phyloP scores from a whole-genome alignment of 2,329 filamentous ascomycete genomes.

The Monosporascus sp. region DNA sequence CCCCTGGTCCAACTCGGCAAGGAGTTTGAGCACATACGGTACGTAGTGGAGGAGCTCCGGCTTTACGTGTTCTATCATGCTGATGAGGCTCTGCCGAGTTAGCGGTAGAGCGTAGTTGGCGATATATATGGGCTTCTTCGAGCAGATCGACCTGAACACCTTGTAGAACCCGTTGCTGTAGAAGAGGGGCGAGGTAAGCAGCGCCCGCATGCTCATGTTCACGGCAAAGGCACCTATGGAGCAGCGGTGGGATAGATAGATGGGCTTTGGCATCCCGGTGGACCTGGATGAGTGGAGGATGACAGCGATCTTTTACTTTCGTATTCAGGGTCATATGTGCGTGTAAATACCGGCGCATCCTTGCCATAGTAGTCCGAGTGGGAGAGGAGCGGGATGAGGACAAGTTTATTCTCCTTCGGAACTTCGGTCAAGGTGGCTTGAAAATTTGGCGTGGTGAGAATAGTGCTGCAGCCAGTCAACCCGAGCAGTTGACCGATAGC shows the following conservation, averaged over 20 bases:
- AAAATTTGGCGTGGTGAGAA: neutral
- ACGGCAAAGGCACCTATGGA: constrained; percentile 40
- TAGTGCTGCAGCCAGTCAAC: neutral
- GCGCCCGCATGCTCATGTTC: constrained; percentile 36
- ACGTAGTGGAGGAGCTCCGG: constrained; percentile 50
- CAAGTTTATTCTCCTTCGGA: neutral
- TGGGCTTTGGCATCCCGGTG: constrained; percentile 52
- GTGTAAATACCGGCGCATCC: constrained; percentile 3
- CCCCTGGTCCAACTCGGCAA: constrained; percentile 48
- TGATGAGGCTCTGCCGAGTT: constrained; percentile 37
- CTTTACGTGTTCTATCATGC: constrained; percentile 32
- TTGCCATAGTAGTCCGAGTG: neutral
- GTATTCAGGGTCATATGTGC: constrained; percentile 7
- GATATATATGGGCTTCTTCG: constrained; percentile 40
- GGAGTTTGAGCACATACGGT: constrained; percentile 52
- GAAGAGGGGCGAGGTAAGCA: constrained; percentile 45
- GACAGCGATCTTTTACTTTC: constrained; percentile 14
- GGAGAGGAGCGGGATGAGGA: neutral
- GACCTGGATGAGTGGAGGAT: constrained; percentile 39
- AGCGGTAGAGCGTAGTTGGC: constrained; percentile 45
- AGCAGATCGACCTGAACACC: constrained; percentile 41
- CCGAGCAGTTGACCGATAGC: neutral
- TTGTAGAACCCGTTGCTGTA: constrained; percentile 47
- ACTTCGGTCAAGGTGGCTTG: neutral
- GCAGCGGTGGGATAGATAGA: constrained; percentile 44